phyloP scores from a whole-genome alignment of 2,329 filamentous ascomycete species.

The Microascus cirrosus region DNA sequence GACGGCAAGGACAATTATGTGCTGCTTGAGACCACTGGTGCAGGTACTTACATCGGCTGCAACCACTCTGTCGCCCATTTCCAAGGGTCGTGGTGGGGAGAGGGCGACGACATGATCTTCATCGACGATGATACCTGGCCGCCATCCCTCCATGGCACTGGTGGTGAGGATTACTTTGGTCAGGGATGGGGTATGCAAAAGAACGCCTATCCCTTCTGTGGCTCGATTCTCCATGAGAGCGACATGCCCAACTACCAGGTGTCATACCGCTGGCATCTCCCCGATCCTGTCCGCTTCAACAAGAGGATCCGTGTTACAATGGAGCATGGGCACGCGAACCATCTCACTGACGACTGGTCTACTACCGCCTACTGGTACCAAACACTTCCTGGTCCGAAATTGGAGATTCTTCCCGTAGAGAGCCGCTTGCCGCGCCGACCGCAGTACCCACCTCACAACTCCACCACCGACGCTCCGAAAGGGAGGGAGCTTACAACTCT shows the following conservation, averaged over 20 bases:
- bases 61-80: slow-evolving; percentile 19
- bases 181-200: slow-evolving; percentile 24
- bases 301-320: slow-evolving; percentile 16
- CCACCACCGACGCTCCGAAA: slow-evolving; percentile 6
- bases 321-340: slow-evolving; percentile 18
- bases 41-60: slow-evolving; percentile 18
- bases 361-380: slow-evolving; percentile 21
- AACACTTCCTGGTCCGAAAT: slow-evolving; percentile 17
- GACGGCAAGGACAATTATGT: slow-evolving; percentile 16
- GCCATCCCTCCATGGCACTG: slow-evolving; percentile 20
- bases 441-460: slow-evolving; percentile 5
- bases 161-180: slow-evolving; percentile 19
- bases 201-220: slow-evolving; percentile 19
- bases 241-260: slow-evolving; percentile 19
- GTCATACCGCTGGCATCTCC: slow-evolving; percentile 19
- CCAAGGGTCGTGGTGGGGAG: slow-evolving; percentile 22
- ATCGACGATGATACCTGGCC: slow-evolving; percentile 23
- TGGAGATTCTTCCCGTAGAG: slow-evolving; percentile 15
- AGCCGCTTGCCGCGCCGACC: slow-evolving; percentile 11
- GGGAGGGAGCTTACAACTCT: slow-evolving; percentile 4
- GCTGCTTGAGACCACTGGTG: slow-evolving; percentile 18
- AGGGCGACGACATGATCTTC: slow-evolving; percentile 22
- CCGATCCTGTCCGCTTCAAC: slow-evolving; percentile 19
- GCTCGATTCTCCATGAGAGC: slow-evolving; percentile 20
- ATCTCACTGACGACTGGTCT: slow-evolving; percentile 18